phyloP scores from a whole-genome alignment of 805 yeast genomes.

The Scheffersomyces coipomensis region DNA sequence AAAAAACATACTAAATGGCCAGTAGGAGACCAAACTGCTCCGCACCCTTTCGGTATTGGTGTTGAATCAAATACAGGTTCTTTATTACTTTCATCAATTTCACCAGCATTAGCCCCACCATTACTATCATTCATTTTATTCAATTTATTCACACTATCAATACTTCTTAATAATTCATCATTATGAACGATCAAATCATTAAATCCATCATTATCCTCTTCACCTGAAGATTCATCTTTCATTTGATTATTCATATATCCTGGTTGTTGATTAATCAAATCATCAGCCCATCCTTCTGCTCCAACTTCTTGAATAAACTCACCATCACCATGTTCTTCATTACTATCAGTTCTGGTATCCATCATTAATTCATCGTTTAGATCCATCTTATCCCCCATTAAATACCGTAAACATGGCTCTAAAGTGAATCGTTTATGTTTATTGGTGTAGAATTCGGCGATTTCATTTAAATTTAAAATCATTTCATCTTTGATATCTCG shows the following conservation, averaged over 20 bases:
- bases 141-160: conserved; percentile 14
- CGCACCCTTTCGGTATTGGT: conserved; percentile 91
- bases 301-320: conserved; percentile 33
- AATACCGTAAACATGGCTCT: conserved; percentile 72
- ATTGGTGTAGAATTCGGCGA: conserved; percentile 55
- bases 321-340: conserved; percentile 21
- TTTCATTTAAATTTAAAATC: conserved; percentile 47
- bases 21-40: conserved; percentile 80
- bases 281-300: conserved; percentile 43
- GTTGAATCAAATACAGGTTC: conserved; percentile 55
- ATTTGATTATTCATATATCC: conserved; percentile 16
- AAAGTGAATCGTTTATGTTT: conserved; percentile 63
- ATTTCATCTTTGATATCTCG: conserved; percentile 51
- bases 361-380: conserved; percentile 32
- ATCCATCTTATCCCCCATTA: conserved; percentile 76
- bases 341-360: conserved; percentile 15
- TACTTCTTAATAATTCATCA: conserved; percentile 23
- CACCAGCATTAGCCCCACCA: background rate
- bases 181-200: conserved; percentile 41
- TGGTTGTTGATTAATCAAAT: conserved; percentile 37
- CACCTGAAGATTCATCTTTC: conserved; percentile 29
- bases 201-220: conserved; percentile 27
- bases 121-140: background rate
- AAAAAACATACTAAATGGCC: conserved; percentile 85
- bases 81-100: background rate